Percentiles rank a stretch among this genome's conserved stretches.
These are phyloP conservation scores for Xylaria bambusicola DNA, from an alignment of 495 filamentous ascomycete species.

Conservation along the genomic window DNA sequence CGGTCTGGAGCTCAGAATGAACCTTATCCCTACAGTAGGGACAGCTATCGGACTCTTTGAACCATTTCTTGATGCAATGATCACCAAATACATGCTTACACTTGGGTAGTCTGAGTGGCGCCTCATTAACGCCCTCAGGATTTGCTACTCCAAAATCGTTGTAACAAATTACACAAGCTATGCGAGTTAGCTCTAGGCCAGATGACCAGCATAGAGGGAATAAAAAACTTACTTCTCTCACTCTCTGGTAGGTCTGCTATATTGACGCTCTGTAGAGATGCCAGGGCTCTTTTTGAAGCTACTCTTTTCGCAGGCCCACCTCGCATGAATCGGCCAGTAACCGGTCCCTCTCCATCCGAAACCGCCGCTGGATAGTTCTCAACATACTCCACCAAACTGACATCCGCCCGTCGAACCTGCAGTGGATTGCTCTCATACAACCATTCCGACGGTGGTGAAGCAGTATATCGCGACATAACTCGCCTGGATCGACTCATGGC, in stretches of 20 bases:
- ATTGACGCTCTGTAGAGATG: constrained; percentile 46
- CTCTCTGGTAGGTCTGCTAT: constrained; percentile 43
- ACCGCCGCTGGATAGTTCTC: constrained; percentile 18
- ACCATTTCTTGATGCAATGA: constrained; percentile 63
- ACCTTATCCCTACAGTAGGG: constrained; percentile 61
- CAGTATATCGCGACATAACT: constrained; percentile 1
- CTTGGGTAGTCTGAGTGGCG: constrained; percentile 53
- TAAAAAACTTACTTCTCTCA: constrained; percentile 50
- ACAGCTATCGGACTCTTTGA: constrained; percentile 59
- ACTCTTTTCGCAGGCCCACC: constrained; percentile 45
- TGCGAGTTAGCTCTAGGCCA: constrained; percentile 5
- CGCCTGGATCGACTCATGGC: constrained; percentile 8
- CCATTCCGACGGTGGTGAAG: constrained; percentile 23
- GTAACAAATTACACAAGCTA: constrained; percentile 60
- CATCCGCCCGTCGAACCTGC: constrained; percentile 11
- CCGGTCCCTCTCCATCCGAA: constrained; percentile 28
- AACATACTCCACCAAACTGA: constrained; percentile 16
- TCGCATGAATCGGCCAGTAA: constrained; percentile 41
- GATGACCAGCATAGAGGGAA: background rate
- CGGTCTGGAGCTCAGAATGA: constrained; percentile 45
- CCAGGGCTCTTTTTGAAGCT: constrained; percentile 48
- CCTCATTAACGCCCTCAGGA: constrained; percentile 54
- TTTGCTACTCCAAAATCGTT: constrained; percentile 54
- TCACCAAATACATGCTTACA: constrained; percentile 63
- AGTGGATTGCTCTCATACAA: constrained; percentile 2